Evolutionary conservation across 2,329 filamentous ascomycete species (phyloP), one percentile per base, ranked within the genome.

Genomic region (Amphichorda felina): DNA sequence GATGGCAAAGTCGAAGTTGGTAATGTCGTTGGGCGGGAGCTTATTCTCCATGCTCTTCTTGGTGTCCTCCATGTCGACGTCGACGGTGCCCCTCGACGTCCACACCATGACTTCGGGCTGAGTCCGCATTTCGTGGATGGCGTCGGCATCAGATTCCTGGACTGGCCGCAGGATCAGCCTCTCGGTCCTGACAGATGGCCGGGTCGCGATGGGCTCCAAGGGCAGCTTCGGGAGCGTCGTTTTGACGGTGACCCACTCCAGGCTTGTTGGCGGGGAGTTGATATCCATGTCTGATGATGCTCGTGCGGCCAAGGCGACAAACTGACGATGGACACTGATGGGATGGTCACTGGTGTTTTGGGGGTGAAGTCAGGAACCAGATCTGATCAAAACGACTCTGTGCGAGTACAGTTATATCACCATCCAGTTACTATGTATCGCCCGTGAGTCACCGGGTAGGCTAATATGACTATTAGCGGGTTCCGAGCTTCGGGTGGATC

Each of bases 91-190:
- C 42, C 48, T 43, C 3, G 41, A 36, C 36, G 75, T 76, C 62
- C 68, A 77, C 37, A 53, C 51, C 79, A 83, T 82, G 32, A 78
- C 71, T 43, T 77, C 72, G 4, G 66, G 63, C 48, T 77, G 62
- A 11, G 59, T 60, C 17, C 77, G 71, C 36, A 83, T 57, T 14
- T 22, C 18, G 41, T 72, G 57, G 13, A 76, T 40, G 6, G 57
- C 64, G 2, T 57, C 52, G 2, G 71, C 55, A 50, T 82, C 75
- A 3, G 63, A 55, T 14, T 61, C 50, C 1, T 47, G 45, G 27
- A 72, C 53, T 2, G 69, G 67, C 13, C 75, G 61, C 35, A 82
- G 51, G 18, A 72, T 46, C 15, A 82, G 60, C 6, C 75, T 66
- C 34, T 65, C 52, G 3, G 75, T 79, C 33, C 44, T 48, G 36